Evolutionary conservation across 2,329 filamentous ascomycete genomes (phyloP).

Genomic region (Ascocoryne sarcoides): DNA sequence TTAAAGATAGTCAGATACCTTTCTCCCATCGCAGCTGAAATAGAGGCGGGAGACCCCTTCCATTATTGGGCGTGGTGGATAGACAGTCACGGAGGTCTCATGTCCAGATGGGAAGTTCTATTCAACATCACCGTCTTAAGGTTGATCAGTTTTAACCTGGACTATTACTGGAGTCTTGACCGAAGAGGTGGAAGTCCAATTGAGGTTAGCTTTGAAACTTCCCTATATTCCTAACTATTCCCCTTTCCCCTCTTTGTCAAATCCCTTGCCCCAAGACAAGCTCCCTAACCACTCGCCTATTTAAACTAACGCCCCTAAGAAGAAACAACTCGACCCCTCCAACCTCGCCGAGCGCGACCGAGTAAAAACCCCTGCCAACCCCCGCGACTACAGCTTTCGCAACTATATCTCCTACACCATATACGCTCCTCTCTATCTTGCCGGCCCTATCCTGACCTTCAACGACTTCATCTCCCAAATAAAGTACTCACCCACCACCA

Average conservation of each 20-base stretch:
- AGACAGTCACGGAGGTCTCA: constrained; percentile 74
- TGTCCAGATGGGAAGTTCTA: constrained; percentile 88
- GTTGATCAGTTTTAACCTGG: constrained; percentile 92
- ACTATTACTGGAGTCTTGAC: constrained; percentile 87
- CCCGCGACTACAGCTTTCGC: constrained; percentile 65
- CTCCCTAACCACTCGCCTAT: too few species aligned
- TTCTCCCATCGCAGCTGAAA: constrained; percentile 20
- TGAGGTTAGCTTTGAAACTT: constrained; percentile 57
- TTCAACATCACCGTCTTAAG: constrained; percentile 94
- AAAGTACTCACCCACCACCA: constrained; percentile 63
- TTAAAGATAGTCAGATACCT: constrained; percentile 50
- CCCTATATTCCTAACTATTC: background rate
- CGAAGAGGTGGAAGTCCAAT: constrained; percentile 54
- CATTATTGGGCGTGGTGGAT: constrained; percentile 56
- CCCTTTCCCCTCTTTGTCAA: too few species aligned
- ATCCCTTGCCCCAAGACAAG: too few species aligned
- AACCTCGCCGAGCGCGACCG: constrained; percentile 84
- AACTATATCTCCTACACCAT: constrained; percentile 86
- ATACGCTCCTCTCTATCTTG: constrained; percentile 87
- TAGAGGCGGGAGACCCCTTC: constrained; percentile 6
- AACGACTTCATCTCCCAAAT: constrained; percentile 93
- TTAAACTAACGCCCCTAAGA: constrained; percentile 73
- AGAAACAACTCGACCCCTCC: constrained; percentile 89
- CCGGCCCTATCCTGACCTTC: constrained; percentile 91
- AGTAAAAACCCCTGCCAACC: constrained; percentile 63